Evolutionary conservation across 495 filamentous ascomycete species (phyloP).

Genomic region (Penicillium bialowiezense): DNA sequence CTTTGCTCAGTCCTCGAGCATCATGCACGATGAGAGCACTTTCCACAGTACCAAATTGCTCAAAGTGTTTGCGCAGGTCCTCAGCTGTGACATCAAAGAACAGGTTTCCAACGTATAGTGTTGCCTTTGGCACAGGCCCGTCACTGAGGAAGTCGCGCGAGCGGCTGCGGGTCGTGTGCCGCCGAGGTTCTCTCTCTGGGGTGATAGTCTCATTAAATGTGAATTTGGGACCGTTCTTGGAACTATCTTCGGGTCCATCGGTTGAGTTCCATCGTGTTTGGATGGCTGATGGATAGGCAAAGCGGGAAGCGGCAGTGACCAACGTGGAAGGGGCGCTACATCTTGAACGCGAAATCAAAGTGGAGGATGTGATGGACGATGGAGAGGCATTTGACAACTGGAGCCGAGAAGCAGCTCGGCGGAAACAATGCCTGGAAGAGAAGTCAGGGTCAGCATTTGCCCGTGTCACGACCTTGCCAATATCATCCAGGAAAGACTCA

Average conservation of each 20-base stretch:
- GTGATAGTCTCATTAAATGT: background rate
- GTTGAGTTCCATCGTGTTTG: slow-evolving; percentile 22
- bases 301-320: background rate
- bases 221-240: background rate
- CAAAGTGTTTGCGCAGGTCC: slow-evolving; percentile 65
- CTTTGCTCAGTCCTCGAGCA: slow-evolving; percentile 76
- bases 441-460: slow-evolving; percentile 7
- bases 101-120: slow-evolving; percentile 80
- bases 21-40: slow-evolving; percentile 61
- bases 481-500: background rate
- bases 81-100: slow-evolving; percentile 76
- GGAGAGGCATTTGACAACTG: background rate
- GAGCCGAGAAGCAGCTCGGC: slow-evolving; percentile 56
- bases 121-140: slow-evolving; percentile 29
- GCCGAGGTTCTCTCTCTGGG: background rate
- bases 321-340: background rate
- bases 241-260: background rate
- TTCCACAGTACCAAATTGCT: slow-evolving; percentile 61
- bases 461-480: background rate
- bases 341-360: slow-evolving; percentile 4
- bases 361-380: background rate
- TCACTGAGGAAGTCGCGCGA: background rate
- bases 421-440: slow-evolving; percentile 41
- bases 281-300: slow-evolving; percentile 2
- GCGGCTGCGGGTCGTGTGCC: too few species aligned